Conservation (phyloP, 768 basidiomycete genomes). For the Pleurotus giganteus region DNA sequence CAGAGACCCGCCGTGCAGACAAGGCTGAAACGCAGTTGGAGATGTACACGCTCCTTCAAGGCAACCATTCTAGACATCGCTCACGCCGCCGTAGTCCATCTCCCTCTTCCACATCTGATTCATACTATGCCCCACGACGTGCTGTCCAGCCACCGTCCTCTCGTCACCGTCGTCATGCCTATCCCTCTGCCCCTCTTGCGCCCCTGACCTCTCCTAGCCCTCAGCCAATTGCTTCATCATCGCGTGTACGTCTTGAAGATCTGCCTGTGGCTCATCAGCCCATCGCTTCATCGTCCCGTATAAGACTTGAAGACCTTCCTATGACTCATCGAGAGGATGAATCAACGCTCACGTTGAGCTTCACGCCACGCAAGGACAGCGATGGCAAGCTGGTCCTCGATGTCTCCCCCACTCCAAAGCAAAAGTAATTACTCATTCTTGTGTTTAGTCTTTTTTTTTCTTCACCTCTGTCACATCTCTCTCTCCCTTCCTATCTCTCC, state of each 20-base stretch:
- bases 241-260: no score
- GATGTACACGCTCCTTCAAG: not conserved
- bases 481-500: no score
- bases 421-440: not conserved
- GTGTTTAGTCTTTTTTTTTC: not conserved
- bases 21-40: slow-evolving; percentile 1
- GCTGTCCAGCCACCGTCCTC: not conserved
- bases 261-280: no score
- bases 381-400: not conserved
- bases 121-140: not conserved
- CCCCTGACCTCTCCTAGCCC: no score
- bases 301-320: no score
- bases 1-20: not conserved
- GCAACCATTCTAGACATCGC: not conserved
- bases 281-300: no score
- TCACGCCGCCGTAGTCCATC: not conserved
- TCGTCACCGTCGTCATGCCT: not conserved
- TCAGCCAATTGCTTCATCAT: no score
- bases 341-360: not conserved
- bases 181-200: no score
- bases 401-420: not conserved
- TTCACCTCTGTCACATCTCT: no score
- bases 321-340: no score
- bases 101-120: not conserved
- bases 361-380: not conserved